Base-by-base conservation (phyloP, 1,139 yeast genomes). In the Spencermartinsiella ligniputridi region DNA sequence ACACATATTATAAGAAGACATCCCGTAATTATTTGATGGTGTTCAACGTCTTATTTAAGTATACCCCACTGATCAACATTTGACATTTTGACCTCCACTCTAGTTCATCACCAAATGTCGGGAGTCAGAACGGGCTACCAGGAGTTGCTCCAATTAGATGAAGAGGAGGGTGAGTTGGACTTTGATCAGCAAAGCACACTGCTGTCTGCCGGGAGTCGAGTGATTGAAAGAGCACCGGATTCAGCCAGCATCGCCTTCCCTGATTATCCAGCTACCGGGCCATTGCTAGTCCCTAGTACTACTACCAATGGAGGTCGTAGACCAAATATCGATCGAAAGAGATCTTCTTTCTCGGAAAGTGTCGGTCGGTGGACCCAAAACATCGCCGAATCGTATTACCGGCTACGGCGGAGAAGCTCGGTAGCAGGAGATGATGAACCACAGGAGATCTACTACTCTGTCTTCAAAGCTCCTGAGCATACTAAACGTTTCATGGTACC, bases 381-480 rank as follows among this genome's bases (percentile, higher is more conserved):
- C n/a, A 27, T 27, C 15, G 15, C 32, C 32, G 32, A 27, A 15
- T 9, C 32, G 13, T 27, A 27, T 15, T 27, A 27, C 15, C 32
- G 32, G 32, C 15, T 27, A 15, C 32, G 32, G 8, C 32, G 32
- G 15, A 9, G 15, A n/a, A 27, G 32, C n/a, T 27, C 32, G 8
- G 15, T 27, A 5, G 15, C n/a, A 9, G 25, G 39, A 11, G 41
- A 30, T 13, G 15, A 11, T 15, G 22, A 18, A 19, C 29, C 44
- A 13, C 22, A 27, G 16, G 48, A 45, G 35, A 75, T 76, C 25
- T 74, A 74, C 52, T 76, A 76, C 52, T 73, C 81, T 1, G 81
- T 78, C 3, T 77, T 77, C 62, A 71, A 69, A 49, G 37, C 44
- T 3, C 50, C 45, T 2, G 36, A 37, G n/a, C 42, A 40, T 20